Percentiles rank a stretch among this genome's conserved stretches.
These are phyloP conservation scores for Heterobasidion irregulare DNA, from an alignment of 1,284 basidiomycete genomes.

Conservation along the genomic window DNA sequence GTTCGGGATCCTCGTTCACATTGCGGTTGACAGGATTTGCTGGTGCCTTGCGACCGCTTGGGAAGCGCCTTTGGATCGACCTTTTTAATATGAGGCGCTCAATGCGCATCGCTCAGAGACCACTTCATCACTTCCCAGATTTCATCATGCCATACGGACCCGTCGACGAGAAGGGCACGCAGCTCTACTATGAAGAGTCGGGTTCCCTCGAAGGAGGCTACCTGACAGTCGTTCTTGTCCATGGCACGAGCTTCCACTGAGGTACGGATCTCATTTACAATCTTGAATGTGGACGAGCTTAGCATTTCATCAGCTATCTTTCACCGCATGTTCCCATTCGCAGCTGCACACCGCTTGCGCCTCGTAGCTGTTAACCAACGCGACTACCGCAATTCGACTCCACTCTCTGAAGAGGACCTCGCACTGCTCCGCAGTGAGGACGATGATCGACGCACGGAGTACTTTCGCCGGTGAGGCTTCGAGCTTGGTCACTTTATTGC, in stretches of 20 bases:
- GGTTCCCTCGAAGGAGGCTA: conserved; percentile 10
- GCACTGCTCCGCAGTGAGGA: neutral
- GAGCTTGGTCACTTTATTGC: conserved; percentile 13
- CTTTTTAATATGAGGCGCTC: no score
- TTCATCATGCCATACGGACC: conserved; percentile 10
- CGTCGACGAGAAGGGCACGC: conserved; percentile 8
- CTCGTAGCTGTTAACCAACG: conserved; percentile 14
- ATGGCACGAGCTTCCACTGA: conserved; percentile 14
- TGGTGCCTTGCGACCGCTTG: no score
- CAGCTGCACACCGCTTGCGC: conserved; percentile 9
- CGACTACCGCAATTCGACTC: conserved; percentile 15
- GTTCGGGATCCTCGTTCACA: no score
- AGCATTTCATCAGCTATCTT: conserved; percentile 10
- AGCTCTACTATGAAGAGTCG: conserved; percentile 15
- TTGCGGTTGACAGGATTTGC: no score
- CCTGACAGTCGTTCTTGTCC: conserved; percentile 15
- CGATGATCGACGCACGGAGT: neutral
- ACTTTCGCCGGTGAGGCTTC: conserved; percentile 2
- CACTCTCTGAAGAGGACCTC: conserved; percentile 11
- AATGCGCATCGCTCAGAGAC: no score
- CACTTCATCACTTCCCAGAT: no score
- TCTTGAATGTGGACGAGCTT: no score
- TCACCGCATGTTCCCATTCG: conserved; percentile 12
- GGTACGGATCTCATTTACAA: conserved; percentile 1
- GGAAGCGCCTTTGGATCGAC: no score